These are phyloP conservation scores for Infundibulicybe gibba DNA, from an alignment of 768 basidiomycete species.

Conservation along the genomic window DNA sequence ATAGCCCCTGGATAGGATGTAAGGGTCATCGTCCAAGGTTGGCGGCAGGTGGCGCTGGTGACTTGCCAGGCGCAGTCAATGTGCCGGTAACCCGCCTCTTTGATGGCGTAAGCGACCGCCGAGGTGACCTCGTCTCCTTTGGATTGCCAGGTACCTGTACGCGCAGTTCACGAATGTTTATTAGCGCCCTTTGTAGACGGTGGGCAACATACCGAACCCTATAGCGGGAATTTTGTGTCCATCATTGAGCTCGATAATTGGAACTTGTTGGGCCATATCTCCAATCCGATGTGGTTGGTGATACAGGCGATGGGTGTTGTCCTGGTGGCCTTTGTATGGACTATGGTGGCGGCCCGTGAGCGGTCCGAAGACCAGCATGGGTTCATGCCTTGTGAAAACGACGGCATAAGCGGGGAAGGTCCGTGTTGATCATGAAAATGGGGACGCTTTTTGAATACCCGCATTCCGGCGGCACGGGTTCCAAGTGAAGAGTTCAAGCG, in stretches of 20 bases:
- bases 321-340: no score
- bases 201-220: slow-evolving; percentile 48
- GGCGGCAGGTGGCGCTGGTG: background rate
- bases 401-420: no score
- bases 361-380: no score
- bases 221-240: slow-evolving; percentile 51
- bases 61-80: slow-evolving; percentile 62
- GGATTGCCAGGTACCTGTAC: slow-evolving; percentile 77
- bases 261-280: background rate
- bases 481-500: no score
- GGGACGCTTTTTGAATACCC: no score
- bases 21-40: slow-evolving; percentile 2
- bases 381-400: no score
- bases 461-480: no score
- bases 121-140: slow-evolving; percentile 64
- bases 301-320: background rate
- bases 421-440: no score
- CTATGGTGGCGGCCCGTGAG: no score
- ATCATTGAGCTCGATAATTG: slow-evolving; percentile 57
- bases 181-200: background rate
- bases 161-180: slow-evolving; percentile 3
- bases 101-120: slow-evolving; percentile 75
- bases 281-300: no score
- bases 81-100: slow-evolving; percentile 71
- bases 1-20: slow-evolving; percentile 41